Percentiles rank a stretch among this genome's conserved stretches.
Conservation (phyloP, 306 rosid species). For the Fragaria vesca region DNA sequence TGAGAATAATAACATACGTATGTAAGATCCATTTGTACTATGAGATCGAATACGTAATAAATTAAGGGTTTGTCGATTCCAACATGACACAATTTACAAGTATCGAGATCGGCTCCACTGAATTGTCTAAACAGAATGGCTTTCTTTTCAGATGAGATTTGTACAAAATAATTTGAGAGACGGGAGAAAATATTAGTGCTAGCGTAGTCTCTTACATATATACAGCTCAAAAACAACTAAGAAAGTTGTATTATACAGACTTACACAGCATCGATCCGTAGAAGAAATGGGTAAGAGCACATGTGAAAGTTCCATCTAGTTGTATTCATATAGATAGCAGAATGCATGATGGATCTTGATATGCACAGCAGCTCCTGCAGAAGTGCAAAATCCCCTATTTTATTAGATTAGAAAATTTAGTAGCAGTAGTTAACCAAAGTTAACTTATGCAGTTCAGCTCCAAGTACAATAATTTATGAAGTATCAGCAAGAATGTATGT, state of each 20-base stretch:
- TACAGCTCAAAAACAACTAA: conserved; percentile 16
- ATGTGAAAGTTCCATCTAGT: background rate
- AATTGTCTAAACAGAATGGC: background rate
- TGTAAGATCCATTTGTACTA: too few relatives aligned
- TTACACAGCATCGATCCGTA: background rate
- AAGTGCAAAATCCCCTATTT: background rate
- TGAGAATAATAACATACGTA: too few relatives aligned
- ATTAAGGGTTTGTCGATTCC: too few relatives aligned
- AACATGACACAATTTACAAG: too few relatives aligned
- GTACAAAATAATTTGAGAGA: background rate
- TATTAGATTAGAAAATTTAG: background rate
- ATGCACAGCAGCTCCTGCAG: background rate
- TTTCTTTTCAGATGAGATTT: background rate
- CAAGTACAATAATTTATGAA: background rate
- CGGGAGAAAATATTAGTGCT: background rate
- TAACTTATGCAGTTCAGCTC: background rate
- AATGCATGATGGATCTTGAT: background rate
- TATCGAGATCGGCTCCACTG: background rate
- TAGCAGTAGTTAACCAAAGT: background rate
- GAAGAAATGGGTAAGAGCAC: background rate
- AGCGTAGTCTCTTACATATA: conserved; percentile 1
- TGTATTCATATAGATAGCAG: background rate
- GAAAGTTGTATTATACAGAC: background rate
- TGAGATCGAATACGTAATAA: too few relatives aligned
- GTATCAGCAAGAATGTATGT: background rate